A percentile compares a stretch with the other conserved stretches of the same genome.
Conservation (phyloP, 352 stramenopile species). For the Globisporangium canariense region DNA sequence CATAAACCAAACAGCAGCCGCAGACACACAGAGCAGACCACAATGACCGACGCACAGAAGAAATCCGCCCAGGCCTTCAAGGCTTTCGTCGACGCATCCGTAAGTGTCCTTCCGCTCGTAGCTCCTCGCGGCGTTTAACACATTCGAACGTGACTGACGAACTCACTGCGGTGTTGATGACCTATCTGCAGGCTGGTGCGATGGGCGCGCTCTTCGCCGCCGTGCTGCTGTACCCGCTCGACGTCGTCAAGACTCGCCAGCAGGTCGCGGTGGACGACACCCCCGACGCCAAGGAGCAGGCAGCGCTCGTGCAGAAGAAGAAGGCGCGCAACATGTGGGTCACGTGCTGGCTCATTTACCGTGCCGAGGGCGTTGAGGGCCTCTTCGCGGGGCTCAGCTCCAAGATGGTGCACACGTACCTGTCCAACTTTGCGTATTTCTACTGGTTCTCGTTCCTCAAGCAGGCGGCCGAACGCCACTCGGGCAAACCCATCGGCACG, state of each 20-base stretch:
- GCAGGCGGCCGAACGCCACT: constrained; percentile 47
- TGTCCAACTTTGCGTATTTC: constrained; percentile 83
- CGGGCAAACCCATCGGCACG: constrained; percentile 45
- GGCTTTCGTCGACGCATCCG: constrained; percentile 73
- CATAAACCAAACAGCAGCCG: neutral
- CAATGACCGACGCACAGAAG: constrained; percentile 26
- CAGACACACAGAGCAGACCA: neutral
- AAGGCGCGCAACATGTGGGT: constrained; percentile 48
- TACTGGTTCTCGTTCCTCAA: constrained; percentile 87
- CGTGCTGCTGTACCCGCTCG: constrained; percentile 69
- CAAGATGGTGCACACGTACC: constrained; percentile 72
- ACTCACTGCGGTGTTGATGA: constrained; percentile 5
- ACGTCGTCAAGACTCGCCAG: constrained; percentile 75
- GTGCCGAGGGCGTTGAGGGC: constrained; percentile 52
- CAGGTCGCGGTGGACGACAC: constrained; percentile 48
- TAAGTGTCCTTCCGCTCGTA: constrained; percentile 20
- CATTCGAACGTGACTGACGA: neutral
- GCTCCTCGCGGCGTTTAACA: constrained; percentile 9
- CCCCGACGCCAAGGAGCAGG: constrained; percentile 25
- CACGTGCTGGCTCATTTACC: constrained; percentile 66
- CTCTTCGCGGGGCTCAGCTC: constrained; percentile 70
- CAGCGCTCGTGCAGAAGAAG: constrained; percentile 26
- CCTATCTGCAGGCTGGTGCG: constrained; percentile 44
- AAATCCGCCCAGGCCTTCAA: constrained; percentile 54
- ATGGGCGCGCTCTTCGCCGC: constrained; percentile 76